Base-by-base conservation (phyloP, 2,329 filamentous ascomycete species). In the Aspergillus sp. region DNA sequence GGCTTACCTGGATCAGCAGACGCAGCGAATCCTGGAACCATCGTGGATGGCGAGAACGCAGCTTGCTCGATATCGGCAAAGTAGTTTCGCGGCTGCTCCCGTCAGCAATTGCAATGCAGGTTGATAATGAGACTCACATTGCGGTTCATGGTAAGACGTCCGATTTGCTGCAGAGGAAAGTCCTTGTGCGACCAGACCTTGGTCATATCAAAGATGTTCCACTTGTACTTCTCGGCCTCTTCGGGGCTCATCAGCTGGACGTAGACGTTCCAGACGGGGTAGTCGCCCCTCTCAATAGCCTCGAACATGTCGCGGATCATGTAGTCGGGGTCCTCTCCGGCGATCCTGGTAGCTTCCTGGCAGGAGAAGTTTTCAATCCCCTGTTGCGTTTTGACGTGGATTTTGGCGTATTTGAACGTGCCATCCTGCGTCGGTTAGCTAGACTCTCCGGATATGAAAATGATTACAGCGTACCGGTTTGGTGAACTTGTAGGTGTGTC, bases 311-410 rank as follows among this genome's bases (percentile, higher is more conserved):
- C 90, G 68, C 89, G 90, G 52, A 89, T 84, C 64, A 93, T 89
- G 74, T 90, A 93, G 60, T 93, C 90, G 0, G 89, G 89, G 56
- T 93, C 87, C 64, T 90, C 85, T 0, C 88, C 88, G 5, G 80
- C 82, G 0, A 92, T 75, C 75, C 90, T 91, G 43, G 90, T 76
- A 0, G 89, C 87, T 7, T 43, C 40, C 9, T 21, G 6, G n/a
- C 5, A 4, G 17, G 73, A 84, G 44, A 87, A 76, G 56, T 78
- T 85, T 67, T 83, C 80, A 66, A 72, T 79, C 1, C 67, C 67
- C 19, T 64, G 61, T 14, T 58, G 56, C 11, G 65, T 62, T 56
- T 69, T 71, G 43, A 72, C 53, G 53, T 88, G 85, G 53, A 87
- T 75, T 70, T 87, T 83, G 45, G 84, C 77, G 66, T 88, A 89